Evolutionary conservation across 2,329 filamentous ascomycete species (phyloP), one percentile per base, ranked within the genome.

Genomic region (Ambrosiella xylebori): DNA sequence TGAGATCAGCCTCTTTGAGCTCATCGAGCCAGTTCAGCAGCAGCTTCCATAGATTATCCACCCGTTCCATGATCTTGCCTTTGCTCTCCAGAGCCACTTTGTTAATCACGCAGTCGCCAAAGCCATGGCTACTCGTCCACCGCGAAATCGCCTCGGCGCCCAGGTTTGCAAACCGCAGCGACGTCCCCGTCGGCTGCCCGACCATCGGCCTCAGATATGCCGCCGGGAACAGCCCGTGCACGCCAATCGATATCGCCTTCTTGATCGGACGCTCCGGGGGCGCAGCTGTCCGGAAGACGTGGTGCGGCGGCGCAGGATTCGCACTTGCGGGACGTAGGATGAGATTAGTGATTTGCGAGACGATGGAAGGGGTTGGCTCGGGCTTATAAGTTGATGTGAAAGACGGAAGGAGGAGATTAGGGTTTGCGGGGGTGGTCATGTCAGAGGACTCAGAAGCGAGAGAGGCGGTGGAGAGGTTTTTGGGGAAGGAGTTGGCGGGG

Each of bases 81-180:
- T 98, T 93, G 19, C 91, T 91, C 71, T 98, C 93, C 0, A 98
- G 76, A 0, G 91, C 88, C 12, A 97, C 86, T 67, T 94, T 96
- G 66, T 96, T 89, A 58, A 98, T 88, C 64, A 94, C 85, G 61
- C 79, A 82, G 62, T 89, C 85, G 1, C 76, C 72, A 61, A 84
- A 88, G 0, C 86, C 84, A 63, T 88, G 80, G 11, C 74, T 74
- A 57, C 88, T 81, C 0, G 88, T 81, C 88, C 90, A 98, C 61
- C 84, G 78, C 59, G 84, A 80, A 64, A 98, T 91, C 1, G 88
- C 85, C 44, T 86, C 82, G 5, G 89, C 89, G 15, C 86, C 86
- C 65, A 91, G 84, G 62, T 86, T 91, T 8, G 90, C 88, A 66
- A 98, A 98, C 45, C 89, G 84, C 59, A 97, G 82, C 0, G 91